A percentile compares a stretch with the other conserved stretches of the same genome.
Evolutionary conservation across 1,284 basidiomycete genomes (phyloP).

Genomic region (Papiliotrema laurentii): DNA sequence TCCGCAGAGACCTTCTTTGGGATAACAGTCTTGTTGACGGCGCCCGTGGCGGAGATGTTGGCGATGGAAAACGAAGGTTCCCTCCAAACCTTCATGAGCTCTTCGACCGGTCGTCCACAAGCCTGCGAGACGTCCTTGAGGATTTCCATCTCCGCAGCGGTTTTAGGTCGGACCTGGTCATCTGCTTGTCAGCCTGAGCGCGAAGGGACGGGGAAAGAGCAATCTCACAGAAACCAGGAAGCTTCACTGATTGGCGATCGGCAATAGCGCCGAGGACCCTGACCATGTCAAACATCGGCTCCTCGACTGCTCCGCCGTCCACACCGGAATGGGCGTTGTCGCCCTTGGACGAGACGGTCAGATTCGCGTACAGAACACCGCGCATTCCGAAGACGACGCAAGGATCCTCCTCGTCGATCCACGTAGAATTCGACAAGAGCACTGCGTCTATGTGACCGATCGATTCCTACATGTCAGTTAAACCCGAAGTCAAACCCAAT

Average conservation of each 20-base stretch:
- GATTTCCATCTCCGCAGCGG: constrained; percentile 61
- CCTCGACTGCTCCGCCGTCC: constrained; percentile 79
- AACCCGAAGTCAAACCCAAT: neutral
- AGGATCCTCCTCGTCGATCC: constrained; percentile 91
- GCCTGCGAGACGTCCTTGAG: constrained; percentile 63
- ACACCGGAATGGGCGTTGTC: constrained; percentile 58
- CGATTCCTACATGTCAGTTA: constrained; percentile 52
- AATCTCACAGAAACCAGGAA: constrained; percentile 77
- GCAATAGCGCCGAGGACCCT: constrained; percentile 70
- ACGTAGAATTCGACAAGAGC: constrained; percentile 84
- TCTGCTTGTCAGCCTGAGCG: constrained; percentile 52
- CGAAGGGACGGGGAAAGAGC: neutral
- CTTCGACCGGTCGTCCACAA: constrained; percentile 61
- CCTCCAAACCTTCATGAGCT: constrained; percentile 71
- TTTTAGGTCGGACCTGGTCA: constrained; percentile 64
- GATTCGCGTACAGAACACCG: constrained; percentile 64
- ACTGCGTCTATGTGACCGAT: constrained; percentile 85
- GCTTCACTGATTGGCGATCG: constrained; percentile 57
- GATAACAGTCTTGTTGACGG: constrained; percentile 66
- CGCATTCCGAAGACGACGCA: constrained; percentile 93
- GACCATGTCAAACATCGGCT: constrained; percentile 94
- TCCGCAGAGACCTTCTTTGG: constrained; percentile 73
- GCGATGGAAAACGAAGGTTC: constrained; percentile 44
- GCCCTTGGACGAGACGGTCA: constrained; percentile 59
- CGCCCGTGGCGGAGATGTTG: constrained; percentile 36